phyloP scores from a whole-genome alignment of 257 asterid species.

The Rehmannia glutinosa region DNA sequence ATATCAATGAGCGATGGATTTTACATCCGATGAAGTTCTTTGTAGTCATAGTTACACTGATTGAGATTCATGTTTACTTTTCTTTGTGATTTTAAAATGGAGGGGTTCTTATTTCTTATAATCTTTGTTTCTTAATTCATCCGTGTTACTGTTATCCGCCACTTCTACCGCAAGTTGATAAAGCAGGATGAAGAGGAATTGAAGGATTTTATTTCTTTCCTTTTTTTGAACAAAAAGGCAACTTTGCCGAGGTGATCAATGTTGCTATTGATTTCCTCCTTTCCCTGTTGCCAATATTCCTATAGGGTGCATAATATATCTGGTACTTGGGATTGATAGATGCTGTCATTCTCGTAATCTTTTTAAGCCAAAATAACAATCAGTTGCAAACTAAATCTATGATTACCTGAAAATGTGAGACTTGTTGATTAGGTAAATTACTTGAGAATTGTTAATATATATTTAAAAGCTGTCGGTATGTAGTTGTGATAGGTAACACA shows the following conservation, averaged over 20 bases:
- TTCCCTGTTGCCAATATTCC: slow-evolving; percentile 45
- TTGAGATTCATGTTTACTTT: slow-evolving; percentile 19
- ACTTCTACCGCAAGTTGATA: background rate
- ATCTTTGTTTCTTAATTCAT: background rate
- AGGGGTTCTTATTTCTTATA: background rate
- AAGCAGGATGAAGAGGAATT: background rate
- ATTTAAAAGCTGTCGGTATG: too few relatives aligned
- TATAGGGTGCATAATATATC: slow-evolving; percentile 8
- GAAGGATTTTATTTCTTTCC: background rate
- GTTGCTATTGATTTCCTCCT: slow-evolving; percentile 20
- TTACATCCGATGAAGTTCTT: slow-evolving; percentile 30
- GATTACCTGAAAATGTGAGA: too few relatives aligned
- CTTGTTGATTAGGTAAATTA: too few relatives aligned
- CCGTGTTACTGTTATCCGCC: background rate
- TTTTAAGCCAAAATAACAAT: slow-evolving; percentile 22
- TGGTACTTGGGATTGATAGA: background rate
- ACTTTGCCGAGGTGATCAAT: slow-evolving; percentile 42
- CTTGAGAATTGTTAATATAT: too few relatives aligned
- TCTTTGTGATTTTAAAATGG: background rate
- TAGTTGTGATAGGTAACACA: too few relatives aligned
- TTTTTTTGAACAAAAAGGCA: slow-evolving; percentile 12
- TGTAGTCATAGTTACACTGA: slow-evolving; percentile 54
- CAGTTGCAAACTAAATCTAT: too few relatives aligned
- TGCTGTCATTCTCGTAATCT: slow-evolving; percentile 2
- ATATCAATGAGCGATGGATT: slow-evolving; percentile 30